Evolutionary conservation across 192 early-diverging fungal genomes (phyloP).

Genomic region (Mortierella hygrophila): DNA sequence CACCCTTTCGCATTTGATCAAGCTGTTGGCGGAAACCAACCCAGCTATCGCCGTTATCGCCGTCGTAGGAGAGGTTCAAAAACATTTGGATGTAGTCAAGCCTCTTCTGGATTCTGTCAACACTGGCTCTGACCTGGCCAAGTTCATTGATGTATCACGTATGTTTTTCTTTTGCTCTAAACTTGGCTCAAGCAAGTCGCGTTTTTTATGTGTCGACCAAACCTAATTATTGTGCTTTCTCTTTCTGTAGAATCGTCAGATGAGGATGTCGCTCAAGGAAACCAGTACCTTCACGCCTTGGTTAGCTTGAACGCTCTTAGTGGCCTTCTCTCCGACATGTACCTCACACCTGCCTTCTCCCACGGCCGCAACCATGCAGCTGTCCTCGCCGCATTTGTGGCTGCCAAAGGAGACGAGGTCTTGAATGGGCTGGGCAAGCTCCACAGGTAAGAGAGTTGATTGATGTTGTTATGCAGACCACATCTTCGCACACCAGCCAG

Average conservation of each 20-base stretch:
- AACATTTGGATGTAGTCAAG: constrained; percentile 56
- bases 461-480: background rate
- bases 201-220: background rate
- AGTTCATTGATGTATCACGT: constrained; percentile 75
- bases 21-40: constrained; percentile 76
- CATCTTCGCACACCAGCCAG: background rate
- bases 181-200: background rate
- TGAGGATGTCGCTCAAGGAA: constrained; percentile 58
- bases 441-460: constrained; percentile 63
- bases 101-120: constrained; percentile 60
- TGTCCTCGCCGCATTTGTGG: constrained; percentile 71
- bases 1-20: constrained; percentile 78
- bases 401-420: constrained; percentile 60
- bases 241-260: constrained; percentile 53
- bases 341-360: constrained; percentile 71
- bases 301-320: constrained; percentile 73
- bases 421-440: constrained; percentile 68
- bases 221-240: background rate
- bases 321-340: constrained; percentile 78
- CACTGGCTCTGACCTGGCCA: constrained; percentile 53
- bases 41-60: constrained; percentile 62
- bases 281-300: constrained; percentile 67
- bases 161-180: background rate
- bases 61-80: constrained; percentile 66
- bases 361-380: constrained; percentile 73